phyloP scores from a whole-genome alignment of 148 eudicot species.

The Dianthus caryophyllus region DNA sequence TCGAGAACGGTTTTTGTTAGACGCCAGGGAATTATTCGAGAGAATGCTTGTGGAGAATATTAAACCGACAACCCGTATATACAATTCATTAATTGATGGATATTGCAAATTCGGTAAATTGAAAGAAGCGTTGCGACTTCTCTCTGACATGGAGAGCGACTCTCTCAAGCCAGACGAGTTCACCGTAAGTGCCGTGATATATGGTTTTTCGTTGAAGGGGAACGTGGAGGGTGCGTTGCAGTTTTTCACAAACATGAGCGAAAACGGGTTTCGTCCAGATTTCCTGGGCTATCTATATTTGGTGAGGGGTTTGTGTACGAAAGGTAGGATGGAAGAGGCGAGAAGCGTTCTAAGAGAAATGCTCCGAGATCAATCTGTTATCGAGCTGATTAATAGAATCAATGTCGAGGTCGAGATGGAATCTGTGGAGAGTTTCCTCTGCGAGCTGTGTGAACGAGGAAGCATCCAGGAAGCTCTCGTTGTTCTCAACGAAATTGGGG shows the following conservation, averaged over 20 bases:
- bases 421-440: conserved; percentile 50
- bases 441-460: conserved; percentile 71
- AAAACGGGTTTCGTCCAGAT: conserved; percentile 54
- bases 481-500: conserved; percentile 71
- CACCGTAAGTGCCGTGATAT: conserved; percentile 61
- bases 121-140: conserved; percentile 55
- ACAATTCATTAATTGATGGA: conserved; percentile 67
- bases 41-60: conserved; percentile 53
- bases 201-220: conserved; percentile 58
- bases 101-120: conserved; percentile 59
- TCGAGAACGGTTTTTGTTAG: conserved; percentile 67
- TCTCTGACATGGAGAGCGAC: conserved; percentile 46
- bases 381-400: conserved; percentile 47
- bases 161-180: conserved; percentile 66
- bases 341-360: conserved; percentile 67
- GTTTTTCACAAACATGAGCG: conserved; percentile 47
- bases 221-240: conserved; percentile 80
- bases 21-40: conserved; percentile 70
- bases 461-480: conserved; percentile 56
- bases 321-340: conserved; percentile 96
- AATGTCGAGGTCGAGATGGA: conserved; percentile 49
- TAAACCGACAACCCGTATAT: conserved; percentile 55
- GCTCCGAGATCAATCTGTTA: conserved; percentile 59
- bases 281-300: conserved; percentile 73
- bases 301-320: conserved; percentile 64